Conservation (phyloP, 208 protist genomes). For the Wallacemonas sp. region DNA sequence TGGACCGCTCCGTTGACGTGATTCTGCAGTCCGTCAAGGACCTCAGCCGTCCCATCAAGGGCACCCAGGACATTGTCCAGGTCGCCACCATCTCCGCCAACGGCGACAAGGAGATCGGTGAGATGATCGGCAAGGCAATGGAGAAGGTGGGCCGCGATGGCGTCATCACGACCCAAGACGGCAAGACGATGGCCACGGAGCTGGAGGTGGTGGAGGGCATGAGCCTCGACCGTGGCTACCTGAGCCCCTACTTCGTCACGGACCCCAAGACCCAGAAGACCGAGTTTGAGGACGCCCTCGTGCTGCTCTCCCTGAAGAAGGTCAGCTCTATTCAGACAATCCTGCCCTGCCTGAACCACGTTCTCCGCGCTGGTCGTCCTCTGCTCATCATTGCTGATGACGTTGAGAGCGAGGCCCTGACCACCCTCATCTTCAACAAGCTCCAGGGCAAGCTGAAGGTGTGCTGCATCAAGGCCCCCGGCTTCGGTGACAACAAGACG, state of each 20-base stretch:
- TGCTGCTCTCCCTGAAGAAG: conserved; percentile 97
- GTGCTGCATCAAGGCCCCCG: conserved; percentile 97
- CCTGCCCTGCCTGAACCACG: conserved; percentile 91
- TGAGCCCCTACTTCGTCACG: conserved; percentile 99
- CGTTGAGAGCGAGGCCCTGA: conserved; percentile 97
- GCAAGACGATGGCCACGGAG: conserved; percentile 97
- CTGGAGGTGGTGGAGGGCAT: conserved; percentile 98
- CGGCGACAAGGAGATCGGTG: conserved; percentile 97
- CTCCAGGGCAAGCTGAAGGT: conserved; percentile 88
- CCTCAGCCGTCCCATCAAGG: conserved; percentile 92
- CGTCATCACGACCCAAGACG: conserved; percentile 99
- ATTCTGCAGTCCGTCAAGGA: conserved; percentile 88
- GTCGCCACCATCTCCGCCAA: conserved; percentile 99
- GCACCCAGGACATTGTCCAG: conserved; percentile 95
- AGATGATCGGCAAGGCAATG: conserved; percentile 98
- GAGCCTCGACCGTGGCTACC: conserved; percentile 97
- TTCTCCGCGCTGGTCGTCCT: conserved; percentile 76
- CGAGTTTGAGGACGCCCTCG: conserved; percentile 95
- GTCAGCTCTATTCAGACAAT: conserved; percentile 90
- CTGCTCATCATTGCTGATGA: conserved; percentile 99
- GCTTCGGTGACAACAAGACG: conserved; percentile 99
- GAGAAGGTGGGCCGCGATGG: conserved; percentile 99
- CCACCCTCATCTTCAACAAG: conserved; percentile 90
- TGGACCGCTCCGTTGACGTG: conserved; percentile 94
- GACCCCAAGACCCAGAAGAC: conserved; percentile 96